phyloP scores from a whole-genome alignment of 768 basidiomycete species.

The Antrodiella citrinella region DNA sequence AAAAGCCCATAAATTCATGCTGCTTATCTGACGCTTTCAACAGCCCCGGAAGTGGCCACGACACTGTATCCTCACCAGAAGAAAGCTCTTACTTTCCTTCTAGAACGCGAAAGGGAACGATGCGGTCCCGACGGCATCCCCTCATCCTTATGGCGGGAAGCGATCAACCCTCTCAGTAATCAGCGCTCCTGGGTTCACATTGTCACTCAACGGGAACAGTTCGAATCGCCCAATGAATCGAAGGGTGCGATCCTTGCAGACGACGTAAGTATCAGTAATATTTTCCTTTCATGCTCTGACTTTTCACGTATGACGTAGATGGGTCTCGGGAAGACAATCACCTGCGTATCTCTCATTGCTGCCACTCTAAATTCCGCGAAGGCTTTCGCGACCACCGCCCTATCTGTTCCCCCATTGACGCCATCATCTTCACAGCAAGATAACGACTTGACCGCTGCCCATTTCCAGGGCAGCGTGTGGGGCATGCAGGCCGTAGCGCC shows the following conservation, averaged over 20 bases:
- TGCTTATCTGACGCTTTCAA: constrained; percentile 13
- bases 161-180: constrained; percentile 39
- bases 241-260: constrained; percentile 94
- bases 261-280: constrained; percentile 56
- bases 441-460: constrained; percentile 34
- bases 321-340: constrained; percentile 97
- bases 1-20: constrained; percentile 11
- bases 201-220: constrained; percentile 75
- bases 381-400: constrained; percentile 50
- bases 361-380: constrained; percentile 69
- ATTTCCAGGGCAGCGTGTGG: constrained; percentile 78
- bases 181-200: constrained; percentile 67
- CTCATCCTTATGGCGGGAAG: constrained; percentile 65
- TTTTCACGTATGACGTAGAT: constrained; percentile 51
- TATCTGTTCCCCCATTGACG: constrained; percentile 35
- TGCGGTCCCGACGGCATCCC: constrained; percentile 47
- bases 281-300: constrained; percentile 3
- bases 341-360: constrained; percentile 89
- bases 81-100: constrained; percentile 91
- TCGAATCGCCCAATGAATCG: constrained; percentile 56
- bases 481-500: constrained; percentile 52
- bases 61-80: constrained; percentile 95
- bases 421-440: constrained; percentile 25
- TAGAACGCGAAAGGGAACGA: constrained; percentile 77
- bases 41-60: constrained; percentile 72